Conservation (phyloP, 768 basidiomycete species). For the Trametes cingulata region DNA sequence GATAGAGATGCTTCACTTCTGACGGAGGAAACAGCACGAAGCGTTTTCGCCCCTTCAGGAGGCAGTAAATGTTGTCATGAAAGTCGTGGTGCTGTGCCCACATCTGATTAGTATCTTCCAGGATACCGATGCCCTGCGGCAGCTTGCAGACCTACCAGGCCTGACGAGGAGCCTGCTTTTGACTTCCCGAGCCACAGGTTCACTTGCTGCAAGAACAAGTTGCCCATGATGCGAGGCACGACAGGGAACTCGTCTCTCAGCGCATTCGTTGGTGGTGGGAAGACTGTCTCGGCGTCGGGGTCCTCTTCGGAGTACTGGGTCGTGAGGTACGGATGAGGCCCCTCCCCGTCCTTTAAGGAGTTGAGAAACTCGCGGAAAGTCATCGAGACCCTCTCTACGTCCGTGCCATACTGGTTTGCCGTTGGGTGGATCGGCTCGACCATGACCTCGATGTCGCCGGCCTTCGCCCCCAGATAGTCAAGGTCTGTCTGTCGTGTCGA, state of each 20-base stretch:
- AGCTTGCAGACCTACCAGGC: conserved; percentile 25
- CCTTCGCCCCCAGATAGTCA: conserved; percentile 27
- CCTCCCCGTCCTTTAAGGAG: conserved; percentile 21
- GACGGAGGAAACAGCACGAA: conserved; percentile 35
- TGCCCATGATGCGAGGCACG: conserved; percentile 32
- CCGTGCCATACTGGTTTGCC: conserved; percentile 31
- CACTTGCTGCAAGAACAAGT: conserved; percentile 34
- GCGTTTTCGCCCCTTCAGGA: conserved; percentile 32
- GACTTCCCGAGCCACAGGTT: conserved; percentile 35
- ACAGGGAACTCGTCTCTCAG: conserved; percentile 31
- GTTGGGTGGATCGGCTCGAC: conserved; percentile 32
- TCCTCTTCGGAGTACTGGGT: conserved; percentile 34
- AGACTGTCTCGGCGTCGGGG: conserved; percentile 27
- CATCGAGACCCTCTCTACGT: conserved; percentile 28
- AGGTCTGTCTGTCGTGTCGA: conserved; percentile 24
- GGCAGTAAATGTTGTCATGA: conserved; percentile 36
- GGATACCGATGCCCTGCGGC: neutral
- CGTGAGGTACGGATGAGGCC: conserved; percentile 30
- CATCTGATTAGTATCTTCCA: neutral
- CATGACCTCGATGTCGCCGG: conserved; percentile 27
- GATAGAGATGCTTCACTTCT: conserved; percentile 27
- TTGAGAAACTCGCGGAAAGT: conserved; percentile 28
- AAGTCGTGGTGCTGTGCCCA: conserved; percentile 32
- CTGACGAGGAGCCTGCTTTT: conserved; percentile 32
- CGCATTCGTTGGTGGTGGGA: conserved; percentile 32